Base-by-base conservation (phyloP, 805 yeast species). In the Hanseniaspora meyeri region DNA sequence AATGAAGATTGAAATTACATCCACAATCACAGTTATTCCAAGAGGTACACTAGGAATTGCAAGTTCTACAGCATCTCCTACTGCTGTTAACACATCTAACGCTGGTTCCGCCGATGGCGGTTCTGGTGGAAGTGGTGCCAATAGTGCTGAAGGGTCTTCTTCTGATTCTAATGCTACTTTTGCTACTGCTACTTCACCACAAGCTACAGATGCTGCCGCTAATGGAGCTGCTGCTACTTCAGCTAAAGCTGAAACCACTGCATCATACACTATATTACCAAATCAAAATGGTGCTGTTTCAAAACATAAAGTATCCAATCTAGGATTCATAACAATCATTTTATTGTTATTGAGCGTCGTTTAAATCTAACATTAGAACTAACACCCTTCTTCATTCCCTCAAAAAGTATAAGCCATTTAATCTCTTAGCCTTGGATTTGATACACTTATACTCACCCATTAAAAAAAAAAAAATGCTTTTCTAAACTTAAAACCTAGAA, bases 11-110 rank as follows among this genome's bases (percentile, higher is more conserved):
- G 36, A 38, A 8, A n/a, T 55, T 2, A 55, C 58, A 9, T 42
- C 45, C 3, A 55, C 58, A 14, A 39, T 49, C 10, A 55, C 58
- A 27, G 54, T 55, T 29, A 38, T 45, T 37, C 49, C 58, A 43
- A 49, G 53, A 55, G 12, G 29, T 10, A 45, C 40, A 17, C 39
- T 17, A 5, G 9, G 12, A 12, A 38, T 29, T 2, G 40, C 43
- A 1, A 42, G 49, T 16, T 19, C 56, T 19, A 52, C 56, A 27
- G 12, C 56, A 5, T 12, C 20, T 3, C 45, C 38, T 17, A 31
- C 46, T 9, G 38, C n/a, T 14, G 38, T 14, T 10, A 17, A 19
- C 31, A 8, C 40, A 5, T 24, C 34, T n/a, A n/a, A 14, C 29
- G 20, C 11, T n/a, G 27, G 17, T n/a, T 8, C 43, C 2, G 27